Evolutionary conservation across 805 yeast species (phyloP), one percentile per base, ranked within the genome.

Genomic region (Ogataea thermomethanolica): DNA sequence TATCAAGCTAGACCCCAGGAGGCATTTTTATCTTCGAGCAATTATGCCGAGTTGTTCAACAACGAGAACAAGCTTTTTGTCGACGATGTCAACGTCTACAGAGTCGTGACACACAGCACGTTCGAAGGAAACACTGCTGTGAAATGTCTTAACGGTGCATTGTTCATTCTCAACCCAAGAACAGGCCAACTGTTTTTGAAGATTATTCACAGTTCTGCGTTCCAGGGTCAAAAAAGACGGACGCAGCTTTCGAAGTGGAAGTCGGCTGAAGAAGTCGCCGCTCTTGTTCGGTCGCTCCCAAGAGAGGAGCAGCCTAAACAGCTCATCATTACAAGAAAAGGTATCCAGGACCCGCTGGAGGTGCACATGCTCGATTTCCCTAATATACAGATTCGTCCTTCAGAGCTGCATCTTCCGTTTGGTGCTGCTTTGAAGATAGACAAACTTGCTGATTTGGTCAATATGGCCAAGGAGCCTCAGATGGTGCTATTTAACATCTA

Each of bases 361-460:
- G 97, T 89, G 25, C 98, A 93, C 54, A 86, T 93, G 95, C 74
- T 91, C 39, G 98, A 93, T 60, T 93, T 90, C 70, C 96, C 97
- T 13, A 89, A 88, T 59, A 83, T 89, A 36, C 76, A 91, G 0
- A 84, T 93, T 25, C 75, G 97, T 38, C 87, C 95, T 2, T 83
- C 96, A 0, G 98, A 93, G 59, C 67, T 93, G 40, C 83, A 82
- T 50, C 65, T 93, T 45, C 99, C 99, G 13, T 93, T 93, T 68
- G 82, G 84, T 22, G 80, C 95, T 1, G 86, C 95, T 0, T 64
- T 93, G 71, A 78, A 82, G 56, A 76, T 91, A 43, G 93, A 84
- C 42, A 87, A 86, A 54, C 62, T 93, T 33, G 76, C 83, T 0
- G 87, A 86, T 44, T 68, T 86, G 37, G 91, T 93, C 8, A 66